Evolutionary conservation across 768 basidiomycete genomes (phyloP), one percentile per base, ranked within the genome.

Genomic region (Lactifluus pinguis): DNA sequence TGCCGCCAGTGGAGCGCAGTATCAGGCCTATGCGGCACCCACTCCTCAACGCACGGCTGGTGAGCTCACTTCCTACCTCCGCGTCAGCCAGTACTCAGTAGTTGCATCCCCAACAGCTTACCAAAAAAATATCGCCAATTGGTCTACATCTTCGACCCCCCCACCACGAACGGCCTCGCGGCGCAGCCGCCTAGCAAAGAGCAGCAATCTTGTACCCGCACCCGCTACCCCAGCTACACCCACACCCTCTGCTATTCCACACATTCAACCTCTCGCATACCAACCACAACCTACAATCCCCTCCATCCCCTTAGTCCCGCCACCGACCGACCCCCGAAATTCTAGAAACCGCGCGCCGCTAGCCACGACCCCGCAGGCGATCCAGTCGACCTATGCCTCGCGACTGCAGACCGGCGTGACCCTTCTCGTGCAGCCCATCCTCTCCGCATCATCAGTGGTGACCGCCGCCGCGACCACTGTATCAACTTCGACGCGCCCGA

Each of bases 361-460:
- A 34, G 80, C 85, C 0, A 79, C 86, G 0, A 71, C 73, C 0
- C 72, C 80, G 0, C 95, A 98, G 70, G 94, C 88, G 0, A 74
- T 84, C 14, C 79, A 83, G 58, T 87, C 92, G 0, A 88, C 91
- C 2, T 98, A 97, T 71, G 77, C 93, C 0, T 89, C 94, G 6
- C 82, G 95, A n/a, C 76, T 98, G 54, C 85, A 89, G 29, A 95
- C 95, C 0, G 97, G 97, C 15, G 80, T 87, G 3, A 88, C 92
- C 0, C 83, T 93, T 6, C 83, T 99, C 66, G 80, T 98, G 73
- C 97, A 99, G 69, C 97, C 97, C 19, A 83, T 92, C 67, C 67
- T 83, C 11, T 72, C 77, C 39, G 73, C 70, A 0, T 41, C 74
- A 15, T 59, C 71, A 2, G 47, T 66, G 1, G 60, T 67, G 8